Conservation (phyloP, 2,329 filamentous ascomycete species). For the Fusarium armeniacum region DNA sequence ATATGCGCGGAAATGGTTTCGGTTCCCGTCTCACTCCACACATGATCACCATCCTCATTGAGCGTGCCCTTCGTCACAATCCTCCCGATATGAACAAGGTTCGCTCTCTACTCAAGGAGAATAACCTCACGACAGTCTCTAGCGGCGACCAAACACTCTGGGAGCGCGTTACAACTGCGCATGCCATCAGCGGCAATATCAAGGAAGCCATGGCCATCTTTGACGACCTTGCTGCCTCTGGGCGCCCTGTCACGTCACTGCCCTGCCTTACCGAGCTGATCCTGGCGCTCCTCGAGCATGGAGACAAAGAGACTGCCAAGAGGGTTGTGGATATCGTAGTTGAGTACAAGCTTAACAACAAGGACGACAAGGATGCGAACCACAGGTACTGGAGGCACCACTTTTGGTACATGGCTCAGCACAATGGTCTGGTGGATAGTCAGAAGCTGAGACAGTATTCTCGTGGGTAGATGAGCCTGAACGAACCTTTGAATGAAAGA, state of each 20-base stretch:
- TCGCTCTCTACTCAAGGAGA: conserved; percentile 71
- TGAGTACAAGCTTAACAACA: conserved; percentile 46
- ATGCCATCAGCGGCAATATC: conserved; percentile 67
- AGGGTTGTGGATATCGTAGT: conserved; percentile 54
- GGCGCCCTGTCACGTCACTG: conserved; percentile 60
- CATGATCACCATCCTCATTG: conserved; percentile 81
- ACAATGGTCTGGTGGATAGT: conserved; percentile 56
- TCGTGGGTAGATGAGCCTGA: not conserved
- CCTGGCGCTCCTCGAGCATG: conserved; percentile 48
- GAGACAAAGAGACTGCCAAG: conserved; percentile 50
- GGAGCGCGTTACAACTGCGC: conserved; percentile 78
- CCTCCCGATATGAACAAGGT: conserved; percentile 73
- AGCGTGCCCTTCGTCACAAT: conserved; percentile 72
- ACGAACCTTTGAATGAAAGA: not conserved
- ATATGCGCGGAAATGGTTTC: conserved; percentile 70
- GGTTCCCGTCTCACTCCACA: conserved; percentile 70
- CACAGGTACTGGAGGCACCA: conserved; percentile 62
- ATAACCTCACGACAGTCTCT: conserved; percentile 57
- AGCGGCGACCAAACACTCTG: conserved; percentile 74
- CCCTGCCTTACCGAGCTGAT: conserved; percentile 62
- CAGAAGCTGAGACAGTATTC: conserved; percentile 17
- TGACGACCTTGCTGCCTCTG: conserved; percentile 57
- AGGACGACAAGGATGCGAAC: conserved; percentile 36
- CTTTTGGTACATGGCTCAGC: conserved; percentile 64
- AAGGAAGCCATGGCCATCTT: conserved; percentile 65